A percentile compares a stretch with the other conserved stretches of the same genome.
phyloP scores from a whole-genome alignment of 768 basidiomycete species.

The Hypsizygus marmoreus region DNA sequence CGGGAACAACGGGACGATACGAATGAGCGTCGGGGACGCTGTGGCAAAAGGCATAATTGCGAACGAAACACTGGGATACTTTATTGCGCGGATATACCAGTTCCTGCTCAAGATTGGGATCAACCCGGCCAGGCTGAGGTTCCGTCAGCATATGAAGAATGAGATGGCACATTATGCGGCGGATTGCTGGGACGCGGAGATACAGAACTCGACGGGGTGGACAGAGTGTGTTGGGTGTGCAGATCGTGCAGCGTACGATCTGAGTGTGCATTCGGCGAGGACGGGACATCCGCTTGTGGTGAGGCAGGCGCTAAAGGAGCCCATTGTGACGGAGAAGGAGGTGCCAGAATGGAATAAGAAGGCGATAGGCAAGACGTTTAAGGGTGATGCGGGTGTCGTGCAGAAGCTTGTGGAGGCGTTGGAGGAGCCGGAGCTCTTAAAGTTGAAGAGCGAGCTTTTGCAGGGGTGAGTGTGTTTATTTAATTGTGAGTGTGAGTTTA shows the following conservation, averaged over 20 bases:
- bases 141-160: slow-evolving; percentile 98
- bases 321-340: slow-evolving; percentile 78
- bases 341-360: slow-evolving; percentile 87
- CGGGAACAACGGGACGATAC: slow-evolving; percentile 64
- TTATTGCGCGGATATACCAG: slow-evolving; percentile 87
- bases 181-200: slow-evolving; percentile 99
- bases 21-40: slow-evolving; percentile 85
- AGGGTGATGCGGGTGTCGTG: slow-evolving; percentile 72
- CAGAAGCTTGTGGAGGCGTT: slow-evolving; percentile 66
- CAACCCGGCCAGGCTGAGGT: slow-evolving; percentile 78
- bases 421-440: slow-evolving; percentile 63
- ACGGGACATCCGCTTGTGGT: slow-evolving; percentile 89
- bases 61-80: slow-evolving; percentile 98
- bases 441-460: slow-evolving; percentile 69
- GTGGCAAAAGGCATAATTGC: slow-evolving; percentile 86
- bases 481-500: slow-evolving; percentile 1
- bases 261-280: slow-evolving; percentile 82
- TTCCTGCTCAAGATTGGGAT: slow-evolving; percentile 93
- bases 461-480: slow-evolving; percentile 58
- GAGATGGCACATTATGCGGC: slow-evolving; percentile 99
- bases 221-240: slow-evolving; percentile 99
- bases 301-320: slow-evolving; percentile 82
- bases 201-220: slow-evolving; percentile 88
- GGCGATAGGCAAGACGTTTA: slow-evolving; percentile 84
- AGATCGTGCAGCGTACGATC: slow-evolving; percentile 95